phyloP scores from a whole-genome alignment of 192 early-diverging fungal species.

The Globomyces pollinis-pini region DNA sequence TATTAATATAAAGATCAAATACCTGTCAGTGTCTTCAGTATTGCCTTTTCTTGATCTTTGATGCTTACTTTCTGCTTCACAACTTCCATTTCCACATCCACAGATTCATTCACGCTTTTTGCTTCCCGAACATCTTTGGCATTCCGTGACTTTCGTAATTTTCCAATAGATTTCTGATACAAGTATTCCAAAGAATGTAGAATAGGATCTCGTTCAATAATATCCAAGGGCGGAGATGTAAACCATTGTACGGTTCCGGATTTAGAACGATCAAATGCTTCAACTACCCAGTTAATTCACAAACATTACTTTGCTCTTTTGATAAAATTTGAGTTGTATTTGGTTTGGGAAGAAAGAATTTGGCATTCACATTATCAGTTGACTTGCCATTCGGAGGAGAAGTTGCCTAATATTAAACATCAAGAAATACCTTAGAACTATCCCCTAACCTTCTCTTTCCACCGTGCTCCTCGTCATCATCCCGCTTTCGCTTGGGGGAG shows the following conservation, averaged over 20 bases:
- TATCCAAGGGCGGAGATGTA: slow-evolving; percentile 37
- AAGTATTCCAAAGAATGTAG: slow-evolving; percentile 32
- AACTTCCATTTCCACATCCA: no score
- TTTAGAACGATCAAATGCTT: slow-evolving; percentile 26
- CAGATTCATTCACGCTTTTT: no score
- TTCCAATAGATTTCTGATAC: no score
- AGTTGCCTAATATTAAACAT: neutral
- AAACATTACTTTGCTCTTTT: neutral
- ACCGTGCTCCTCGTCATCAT: neutral
- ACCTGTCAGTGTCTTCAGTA: no score
- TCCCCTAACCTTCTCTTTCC: neutral
- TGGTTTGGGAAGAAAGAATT: neutral
- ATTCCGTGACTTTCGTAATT: no score
- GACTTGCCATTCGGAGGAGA: neutral
- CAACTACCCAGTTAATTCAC: neutral
- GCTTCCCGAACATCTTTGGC: no score
- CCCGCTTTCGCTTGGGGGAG: neutral
- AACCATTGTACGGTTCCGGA: slow-evolving; percentile 40
- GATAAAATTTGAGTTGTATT: neutral
- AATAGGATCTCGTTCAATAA: slow-evolving; percentile 22
- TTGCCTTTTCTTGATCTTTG: no score
- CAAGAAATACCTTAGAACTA: neutral
- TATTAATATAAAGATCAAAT: no score
- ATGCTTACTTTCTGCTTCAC: no score
- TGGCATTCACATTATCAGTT: neutral